Conservation (phyloP, 2,329 filamentous ascomycete genomes). For the Diaporthe vaccinii region DNA sequence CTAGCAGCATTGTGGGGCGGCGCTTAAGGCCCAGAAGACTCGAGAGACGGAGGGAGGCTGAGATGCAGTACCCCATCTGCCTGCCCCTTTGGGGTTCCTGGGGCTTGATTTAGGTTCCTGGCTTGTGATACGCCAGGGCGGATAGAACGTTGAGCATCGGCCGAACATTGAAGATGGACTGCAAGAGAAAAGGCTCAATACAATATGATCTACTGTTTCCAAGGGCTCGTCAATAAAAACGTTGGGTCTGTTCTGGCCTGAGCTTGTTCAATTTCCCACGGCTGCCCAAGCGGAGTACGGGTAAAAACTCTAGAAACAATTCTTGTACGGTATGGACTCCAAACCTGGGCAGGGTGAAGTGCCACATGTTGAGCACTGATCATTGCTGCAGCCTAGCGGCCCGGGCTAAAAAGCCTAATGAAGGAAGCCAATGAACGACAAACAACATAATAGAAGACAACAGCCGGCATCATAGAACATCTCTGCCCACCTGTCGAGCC, state of each 20-base stretch:
- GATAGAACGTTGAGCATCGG: not conserved
- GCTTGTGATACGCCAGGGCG: conserved; percentile 18
- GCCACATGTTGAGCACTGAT: conserved; percentile 11
- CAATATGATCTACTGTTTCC: not conserved
- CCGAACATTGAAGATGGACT: not conserved
- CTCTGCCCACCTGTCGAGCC: not conserved
- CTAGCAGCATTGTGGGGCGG: conserved; percentile 1
- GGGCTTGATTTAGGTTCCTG: conserved; percentile 2
- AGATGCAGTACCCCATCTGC: conserved; percentile 1
- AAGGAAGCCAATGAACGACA: not conserved
- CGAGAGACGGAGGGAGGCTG: not conserved
- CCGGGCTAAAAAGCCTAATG: conserved; percentile 15
- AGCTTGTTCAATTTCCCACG: conserved; percentile 18
- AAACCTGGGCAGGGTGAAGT: conserved; percentile 10
- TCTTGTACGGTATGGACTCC: not conserved
- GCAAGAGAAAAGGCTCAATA: not conserved
- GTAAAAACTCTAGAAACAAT: not conserved
- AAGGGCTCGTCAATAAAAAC: not conserved
- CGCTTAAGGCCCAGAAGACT: conserved; percentile 24
- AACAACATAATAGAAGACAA: not conserved
- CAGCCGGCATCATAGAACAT: not conserved
- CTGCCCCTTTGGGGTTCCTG: not conserved
- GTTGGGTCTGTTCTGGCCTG: not conserved
- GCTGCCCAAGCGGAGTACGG: conserved; percentile 40
- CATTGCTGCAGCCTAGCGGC: conserved; percentile 10